phyloP scores from a whole-genome alignment of 2,329 filamentous ascomycete genomes.

The Trichoderma afroharzianum region DNA sequence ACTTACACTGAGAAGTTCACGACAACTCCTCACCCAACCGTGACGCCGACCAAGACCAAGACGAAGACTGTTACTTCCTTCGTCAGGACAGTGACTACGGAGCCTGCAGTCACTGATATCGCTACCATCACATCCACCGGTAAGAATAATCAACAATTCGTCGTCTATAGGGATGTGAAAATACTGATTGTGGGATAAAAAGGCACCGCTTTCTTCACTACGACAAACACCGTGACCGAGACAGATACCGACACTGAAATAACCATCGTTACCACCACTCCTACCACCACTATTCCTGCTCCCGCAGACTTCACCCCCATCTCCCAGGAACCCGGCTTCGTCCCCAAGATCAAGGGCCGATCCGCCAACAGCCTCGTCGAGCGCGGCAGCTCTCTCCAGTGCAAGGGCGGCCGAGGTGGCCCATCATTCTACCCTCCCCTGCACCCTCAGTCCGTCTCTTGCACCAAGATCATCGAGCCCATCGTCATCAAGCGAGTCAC shows the following conservation, averaged over 20 bases:
- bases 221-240: neutral
- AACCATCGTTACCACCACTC: neutral
- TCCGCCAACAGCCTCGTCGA: neutral
- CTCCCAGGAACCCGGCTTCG: neutral
- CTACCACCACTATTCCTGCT: slow-evolving; percentile 6
- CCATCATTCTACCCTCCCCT: slow-evolving; percentile 5
- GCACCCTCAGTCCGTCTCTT: slow-evolving; percentile 5
- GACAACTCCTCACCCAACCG: neutral
- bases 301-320: slow-evolving; percentile 14
- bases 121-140: neutral
- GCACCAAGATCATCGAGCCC: slow-evolving; percentile 7
- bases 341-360: slow-evolving; percentile 10
- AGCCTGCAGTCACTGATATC: neutral
- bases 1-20: slow-evolving; percentile 2
- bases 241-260: neutral
- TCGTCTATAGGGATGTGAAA: neutral
- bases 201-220: neutral
- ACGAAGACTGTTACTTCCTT: neutral
- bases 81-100: neutral
- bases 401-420: neutral
- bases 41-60: slow-evolving; percentile 8
- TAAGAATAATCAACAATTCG: neutral
- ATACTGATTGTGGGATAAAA: neutral
- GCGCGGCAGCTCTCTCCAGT: neutral
- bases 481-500: slow-evolving; percentile 6